Evolutionary conservation across 2,329 filamentous ascomycete genomes (phyloP), one percentile per base, ranked within the genome.

Genomic region (Aspergillus sp.): DNA sequence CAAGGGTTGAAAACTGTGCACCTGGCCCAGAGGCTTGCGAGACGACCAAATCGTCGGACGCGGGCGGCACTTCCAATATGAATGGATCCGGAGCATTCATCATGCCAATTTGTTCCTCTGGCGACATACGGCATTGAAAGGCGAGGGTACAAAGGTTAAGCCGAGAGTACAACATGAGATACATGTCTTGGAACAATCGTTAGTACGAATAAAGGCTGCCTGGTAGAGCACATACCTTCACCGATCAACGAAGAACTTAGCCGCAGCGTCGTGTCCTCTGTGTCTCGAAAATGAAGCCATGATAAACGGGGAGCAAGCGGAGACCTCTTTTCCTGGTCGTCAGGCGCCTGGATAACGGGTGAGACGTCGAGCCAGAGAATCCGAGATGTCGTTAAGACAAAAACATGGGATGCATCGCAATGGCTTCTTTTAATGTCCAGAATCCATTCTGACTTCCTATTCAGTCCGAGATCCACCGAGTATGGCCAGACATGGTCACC

Each of bases 211-310:
- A 26, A 17, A 30, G 15, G 29, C 13, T 13, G 5, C 14, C 15
- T 24, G 1, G 17, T 12, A 15, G 19, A 24, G 2, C 25, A 36
- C 49, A 35, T 55, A 64, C 61, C 50, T 34, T 51, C 41, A 16
- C 49, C 40, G 17, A 55, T 33, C 33, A 53, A 32, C 16, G 64
- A 17, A 32, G 57, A 41, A 24, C 52, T 47, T 16, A 68, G 37
- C 13, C 57, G 58, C 19, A 78, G 50, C 17, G 66, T 72, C 7
- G 62, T 61, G 44, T 78, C 74, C 33, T 72, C 66, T 0, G 58
- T 43, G 35, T 70, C 63, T 26, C 69, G 62, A 44, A 69, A 77
- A 54, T 79, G 75, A 28, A 58, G 58, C 61, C 72, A 70, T 5
- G 64, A 63, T 2, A 71, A 40, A 15, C 67, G 43, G 26, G 65